These are phyloP conservation scores for Aspergillus sp. DNA, from an alignment of 2,329 filamentous ascomycete genomes.

Conservation along the genomic window DNA sequence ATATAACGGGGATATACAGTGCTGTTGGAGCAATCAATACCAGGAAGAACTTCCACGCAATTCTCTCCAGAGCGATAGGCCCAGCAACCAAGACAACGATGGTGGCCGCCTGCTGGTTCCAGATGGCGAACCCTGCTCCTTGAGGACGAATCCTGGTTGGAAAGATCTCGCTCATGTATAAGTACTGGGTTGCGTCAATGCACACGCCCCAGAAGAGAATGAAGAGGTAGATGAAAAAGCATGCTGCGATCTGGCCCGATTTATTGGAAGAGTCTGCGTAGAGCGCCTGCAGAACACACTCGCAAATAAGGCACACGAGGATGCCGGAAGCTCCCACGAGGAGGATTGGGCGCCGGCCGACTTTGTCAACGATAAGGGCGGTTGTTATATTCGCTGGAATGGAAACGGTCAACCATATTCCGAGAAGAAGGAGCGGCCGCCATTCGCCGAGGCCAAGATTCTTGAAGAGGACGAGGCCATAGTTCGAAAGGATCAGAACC, in stretches of 20 bases:
- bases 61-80: constrained; percentile 30
- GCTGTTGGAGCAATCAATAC: constrained; percentile 33
- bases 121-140: constrained; percentile 37
- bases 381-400: constrained; percentile 42
- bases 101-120: constrained; percentile 33
- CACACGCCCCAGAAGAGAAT: constrained; percentile 41
- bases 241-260: constrained; percentile 33
- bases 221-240: constrained; percentile 43
- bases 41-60: constrained; percentile 40
- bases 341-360: constrained; percentile 37
- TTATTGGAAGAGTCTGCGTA: constrained; percentile 34
- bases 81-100: constrained; percentile 34
- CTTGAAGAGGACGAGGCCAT: constrained; percentile 42
- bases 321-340: constrained; percentile 36
- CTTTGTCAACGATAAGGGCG: constrained; percentile 38
- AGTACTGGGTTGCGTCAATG: constrained; percentile 44
- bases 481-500: constrained; percentile 32
- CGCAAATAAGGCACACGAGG: constrained; percentile 30
- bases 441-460: constrained; percentile 36
- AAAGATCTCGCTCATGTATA: constrained; percentile 42
- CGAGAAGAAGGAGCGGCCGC: constrained; percentile 38
- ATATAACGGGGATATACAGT: constrained; percentile 31
- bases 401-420: constrained; percentile 38
- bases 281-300: constrained; percentile 32
- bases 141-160: constrained; percentile 39